Conservation (phyloP, 1,284 basidiomycete genomes). For the Boletus mariae region DNA sequence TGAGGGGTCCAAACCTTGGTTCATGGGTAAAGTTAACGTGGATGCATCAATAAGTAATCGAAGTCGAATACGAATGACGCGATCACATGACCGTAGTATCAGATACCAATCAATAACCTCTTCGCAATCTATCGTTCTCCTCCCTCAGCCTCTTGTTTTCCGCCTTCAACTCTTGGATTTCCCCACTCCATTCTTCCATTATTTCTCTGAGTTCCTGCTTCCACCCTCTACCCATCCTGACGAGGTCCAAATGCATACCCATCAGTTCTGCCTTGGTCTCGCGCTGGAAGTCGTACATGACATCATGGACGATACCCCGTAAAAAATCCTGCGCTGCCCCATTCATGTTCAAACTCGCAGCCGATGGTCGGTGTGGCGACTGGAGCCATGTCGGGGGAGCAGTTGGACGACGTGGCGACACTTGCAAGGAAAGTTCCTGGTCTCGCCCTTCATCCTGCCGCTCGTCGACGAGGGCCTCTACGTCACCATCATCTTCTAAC, state of each 20-base stretch:
- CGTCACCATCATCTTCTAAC: constrained; percentile 18
- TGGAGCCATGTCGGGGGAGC: constrained; percentile 36
- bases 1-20: constrained; percentile 1
- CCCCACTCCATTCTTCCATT: constrained; percentile 56
- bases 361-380: constrained; percentile 39
- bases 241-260: constrained; percentile 66
- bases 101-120: constrained; percentile 33
- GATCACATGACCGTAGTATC: constrained; percentile 18
- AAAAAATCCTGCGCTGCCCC: constrained; percentile 55
- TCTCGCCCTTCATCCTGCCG: constrained; percentile 13
- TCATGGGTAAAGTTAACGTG: constrained; percentile 6
- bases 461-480: constrained; percentile 16
- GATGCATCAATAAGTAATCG: neutral
- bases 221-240: constrained; percentile 62
- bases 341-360: constrained; percentile 29
- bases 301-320: constrained; percentile 59
- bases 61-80: neutral
- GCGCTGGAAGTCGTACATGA: constrained; percentile 65
- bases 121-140: constrained; percentile 63
- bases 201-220: constrained; percentile 52
- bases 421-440: constrained; percentile 48
- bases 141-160: constrained; percentile 46
- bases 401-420: constrained; percentile 53
- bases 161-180: constrained; percentile 24
- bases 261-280: constrained; percentile 65